phyloP scores from a whole-genome alignment of 2,329 filamentous ascomycete genomes.

The Emydomyces testavorans region DNA sequence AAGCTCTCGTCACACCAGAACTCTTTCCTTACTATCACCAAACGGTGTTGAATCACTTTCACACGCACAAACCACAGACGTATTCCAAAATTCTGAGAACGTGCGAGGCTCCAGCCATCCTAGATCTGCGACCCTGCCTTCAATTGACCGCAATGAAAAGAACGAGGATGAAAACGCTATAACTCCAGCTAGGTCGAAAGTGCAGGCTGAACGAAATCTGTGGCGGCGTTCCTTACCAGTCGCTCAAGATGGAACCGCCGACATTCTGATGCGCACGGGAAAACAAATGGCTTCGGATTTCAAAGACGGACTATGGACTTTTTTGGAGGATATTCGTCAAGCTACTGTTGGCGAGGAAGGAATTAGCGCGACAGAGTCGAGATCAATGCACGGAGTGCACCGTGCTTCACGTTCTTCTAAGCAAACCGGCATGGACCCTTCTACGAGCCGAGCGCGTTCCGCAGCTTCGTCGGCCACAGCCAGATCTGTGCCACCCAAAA shows the following conservation, averaged over 20 bases:
- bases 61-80: slow-evolving; percentile 15
- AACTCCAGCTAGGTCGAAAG: slow-evolving; percentile 24
- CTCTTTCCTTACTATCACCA: slow-evolving; percentile 72
- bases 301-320: slow-evolving; percentile 80
- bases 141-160: slow-evolving; percentile 26
- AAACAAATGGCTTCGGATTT: slow-evolving; percentile 85
- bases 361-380: slow-evolving; percentile 45
- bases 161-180: slow-evolving; percentile 16
- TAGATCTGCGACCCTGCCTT: slow-evolving; percentile 33
- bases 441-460: slow-evolving; percentile 26
- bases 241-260: slow-evolving; percentile 29
- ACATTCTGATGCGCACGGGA: slow-evolving; percentile 43
- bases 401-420: slow-evolving; percentile 21
- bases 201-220: slow-evolving; percentile 11
- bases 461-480: slow-evolving; percentile 19
- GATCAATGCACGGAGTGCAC: slow-evolving; percentile 25
- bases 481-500: slow-evolving; percentile 22
- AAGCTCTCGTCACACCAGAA: slow-evolving; percentile 50
- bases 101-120: slow-evolving; percentile 28
- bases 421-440: slow-evolving; percentile 24
- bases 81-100: slow-evolving; percentile 13
- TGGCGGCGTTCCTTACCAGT: slow-evolving; percentile 36
- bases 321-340: slow-evolving; percentile 88
- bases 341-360: slow-evolving; percentile 93
- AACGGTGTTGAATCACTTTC: slow-evolving; percentile 18